These are phyloP conservation scores for thale cress (Arabidopsis thaliana) DNA, from an alignment of 345 rosid species.

Conservation along the genomic window DNA sequence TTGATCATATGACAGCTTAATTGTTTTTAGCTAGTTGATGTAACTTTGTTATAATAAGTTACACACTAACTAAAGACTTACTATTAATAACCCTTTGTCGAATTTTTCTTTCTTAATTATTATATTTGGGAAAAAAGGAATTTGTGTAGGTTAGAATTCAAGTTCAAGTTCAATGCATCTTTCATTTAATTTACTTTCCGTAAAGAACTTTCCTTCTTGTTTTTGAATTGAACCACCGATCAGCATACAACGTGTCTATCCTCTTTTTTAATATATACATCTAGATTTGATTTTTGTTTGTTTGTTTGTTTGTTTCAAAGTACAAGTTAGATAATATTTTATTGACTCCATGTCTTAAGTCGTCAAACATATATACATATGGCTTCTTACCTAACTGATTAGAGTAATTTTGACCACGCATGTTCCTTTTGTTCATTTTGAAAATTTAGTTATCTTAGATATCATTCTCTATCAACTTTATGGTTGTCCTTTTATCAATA, in stretches of 20 bases:
- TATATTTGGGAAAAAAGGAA: conserved; percentile 28
- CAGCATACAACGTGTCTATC: conserved; percentile 44
- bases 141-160: conserved; percentile 39
- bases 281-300: conserved; percentile 19
- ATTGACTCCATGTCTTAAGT: background rate
- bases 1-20: background rate
- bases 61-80: conserved; percentile 36
- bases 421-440: conserved; percentile 30
- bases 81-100: conserved; percentile 22
- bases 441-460: conserved; percentile 21
- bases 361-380: conserved; percentile 32
- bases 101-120: conserved; percentile 20
- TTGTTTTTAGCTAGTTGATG: conserved; percentile 13
- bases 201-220: conserved; percentile 54
- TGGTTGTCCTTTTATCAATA: conserved; percentile 17
- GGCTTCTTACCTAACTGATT: conserved; percentile 43
- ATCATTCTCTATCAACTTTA: conserved; percentile 31
- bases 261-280: conserved; percentile 19
- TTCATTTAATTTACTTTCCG: conserved; percentile 58
- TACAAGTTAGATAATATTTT: conserved; percentile 30
- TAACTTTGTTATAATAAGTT: conserved; percentile 24
- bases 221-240: conserved; percentile 40
- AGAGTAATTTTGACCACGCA: conserved; percentile 40
- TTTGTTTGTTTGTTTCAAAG: background rate
- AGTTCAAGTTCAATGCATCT: conserved; percentile 58